Evolutionary conservation across 2,329 filamentous ascomycete species (phyloP), one percentile per base, ranked within the genome.

Genomic region (Dactylonectria estremocensis): DNA sequence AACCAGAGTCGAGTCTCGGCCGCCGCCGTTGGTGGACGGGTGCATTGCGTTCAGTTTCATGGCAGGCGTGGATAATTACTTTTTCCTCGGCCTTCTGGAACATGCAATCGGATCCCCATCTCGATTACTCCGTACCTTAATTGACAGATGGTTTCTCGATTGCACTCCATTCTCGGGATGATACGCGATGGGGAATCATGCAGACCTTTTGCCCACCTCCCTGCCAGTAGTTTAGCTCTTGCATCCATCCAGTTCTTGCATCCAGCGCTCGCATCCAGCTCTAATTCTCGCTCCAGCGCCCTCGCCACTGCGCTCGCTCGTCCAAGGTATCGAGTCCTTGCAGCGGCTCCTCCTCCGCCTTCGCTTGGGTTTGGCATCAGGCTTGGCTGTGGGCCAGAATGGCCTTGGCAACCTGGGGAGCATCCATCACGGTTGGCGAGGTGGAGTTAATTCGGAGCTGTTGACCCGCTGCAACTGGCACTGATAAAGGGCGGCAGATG

Each of bases 321-420:
- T 14, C 24, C 24, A 28, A 18, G 5, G n/a, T 43, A 43, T 43
- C 40, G 40, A 43, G n/a, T 14, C 22, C 45, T 20, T 22, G 45
- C 45, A 22, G 18, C 20, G 45, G 8, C 3, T 8, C 24, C 48
- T 52, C 28, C 48, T 52, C 48, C 14, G 24, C 48, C 48, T 31
- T 33, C 48, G 24, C 48, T 31, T 52, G 24, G 22, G 16, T 31
- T 52, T 33, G 24, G 46, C 24, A 6, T 49, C 13, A 28, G 22
- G 46, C 46, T 28, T 49, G 46, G 46, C 33, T 40, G 64, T 20
- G n/a, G 10, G 14, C 22, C 24, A 13, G 22, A 24, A 24, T 45
- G 28, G 49, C 43, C 67, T 70, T 70, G 60, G 69, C 56, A 62
- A 65, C 60, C 55, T 31, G 60, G 68, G 37, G 55, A 55, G 35